These are phyloP conservation scores for Byssothecium circinans DNA, from an alignment of 2,329 filamentous ascomycete species.

Conservation along the genomic window DNA sequence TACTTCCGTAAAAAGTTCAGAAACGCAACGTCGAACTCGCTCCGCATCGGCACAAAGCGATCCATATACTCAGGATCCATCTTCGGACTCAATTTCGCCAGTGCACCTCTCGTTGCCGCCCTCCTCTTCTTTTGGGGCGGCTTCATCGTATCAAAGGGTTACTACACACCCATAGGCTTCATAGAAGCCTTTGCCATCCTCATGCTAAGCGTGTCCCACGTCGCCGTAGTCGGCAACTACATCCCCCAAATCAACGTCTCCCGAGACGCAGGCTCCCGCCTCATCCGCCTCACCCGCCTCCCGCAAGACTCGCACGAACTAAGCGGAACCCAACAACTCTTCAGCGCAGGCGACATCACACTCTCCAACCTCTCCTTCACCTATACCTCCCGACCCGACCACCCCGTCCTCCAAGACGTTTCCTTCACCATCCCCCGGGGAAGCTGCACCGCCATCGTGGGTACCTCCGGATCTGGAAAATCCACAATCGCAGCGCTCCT, in stretches of 20 bases:
- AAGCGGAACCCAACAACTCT: constrained; percentile 49
- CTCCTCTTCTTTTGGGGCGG: constrained; percentile 84
- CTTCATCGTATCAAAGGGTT: constrained; percentile 58
- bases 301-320: constrained; percentile 62
- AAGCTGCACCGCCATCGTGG: constrained; percentile 76
- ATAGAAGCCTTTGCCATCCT: constrained; percentile 79
- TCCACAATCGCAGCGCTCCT: constrained; percentile 78
- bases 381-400: constrained; percentile 63
- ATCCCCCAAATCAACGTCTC: constrained; percentile 81
- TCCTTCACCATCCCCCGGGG: constrained; percentile 65
- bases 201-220: constrained; percentile 78
- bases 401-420: constrained; percentile 63
- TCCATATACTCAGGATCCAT: constrained; percentile 69
- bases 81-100: constrained; percentile 76
- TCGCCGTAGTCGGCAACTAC: constrained; percentile 68
- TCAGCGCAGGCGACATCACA: constrained; percentile 56
- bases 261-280: constrained; percentile 69
- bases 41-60: constrained; percentile 65
- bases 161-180: constrained; percentile 59
- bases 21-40: constrained; percentile 54
- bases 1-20: constrained; percentile 69
- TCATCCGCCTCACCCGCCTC: constrained; percentile 70
- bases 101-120: constrained; percentile 71
- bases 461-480: constrained; percentile 86
- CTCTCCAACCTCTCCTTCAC: constrained; percentile 68